Evolutionary conservation across 176 grass and related monocot genomes (phyloP), one percentile per base, ranked within the genome.

Genomic region (Bothriochloa decipiens): DNA sequence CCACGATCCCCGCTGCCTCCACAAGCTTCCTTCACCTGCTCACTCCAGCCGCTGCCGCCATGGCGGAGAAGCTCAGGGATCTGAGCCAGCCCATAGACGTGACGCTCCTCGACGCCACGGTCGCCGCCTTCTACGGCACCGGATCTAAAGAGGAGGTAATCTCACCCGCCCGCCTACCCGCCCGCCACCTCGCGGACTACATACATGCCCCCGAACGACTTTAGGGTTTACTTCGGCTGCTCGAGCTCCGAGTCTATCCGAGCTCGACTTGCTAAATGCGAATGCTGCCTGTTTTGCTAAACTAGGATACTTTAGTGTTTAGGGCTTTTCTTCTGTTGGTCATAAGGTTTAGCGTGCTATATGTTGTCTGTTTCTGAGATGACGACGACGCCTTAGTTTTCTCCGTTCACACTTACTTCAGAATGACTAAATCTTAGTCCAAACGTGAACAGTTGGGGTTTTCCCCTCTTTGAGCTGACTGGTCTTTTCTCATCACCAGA

Each of bases 141-240:
- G 97, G 97, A 92, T 99, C 97, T 87, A 99, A 99, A 57, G 93
- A 99, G 33, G 93, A 99, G 97, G 97, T 98, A 82, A 87, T 88
- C 43, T 12, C 22, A 29, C 80, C 25, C 28, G 5, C 66, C 9
- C 9, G 11, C 57, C 22, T 22, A 4, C 67, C 60, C 23, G 60
- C 60, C 25, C 26, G 23, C 11, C 10, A 25, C 26, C 26, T 32
- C 27, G 11, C 58, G 11, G n/a, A 2, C 78, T 75, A 15, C 7
- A 58, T 35, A 4, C n/a, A n/a, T 88, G 75, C 29, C 35, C 53
- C 12, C 0, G 7, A 68, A 76, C 58, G n/a, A 25, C 58, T 25
- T 55, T 91, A 88, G 89, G 89, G 86, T 91, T 89, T 86, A 72
- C 71, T 74, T 15, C 40, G 2, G 79, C 37, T 46, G 2, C 36